A percentile compares a stretch with the other conserved stretches of the same genome.
These are phyloP conservation scores for Penicillium capsulatum DNA, from an alignment of 2,329 filamentous ascomycete genomes.

Conservation along the genomic window DNA sequence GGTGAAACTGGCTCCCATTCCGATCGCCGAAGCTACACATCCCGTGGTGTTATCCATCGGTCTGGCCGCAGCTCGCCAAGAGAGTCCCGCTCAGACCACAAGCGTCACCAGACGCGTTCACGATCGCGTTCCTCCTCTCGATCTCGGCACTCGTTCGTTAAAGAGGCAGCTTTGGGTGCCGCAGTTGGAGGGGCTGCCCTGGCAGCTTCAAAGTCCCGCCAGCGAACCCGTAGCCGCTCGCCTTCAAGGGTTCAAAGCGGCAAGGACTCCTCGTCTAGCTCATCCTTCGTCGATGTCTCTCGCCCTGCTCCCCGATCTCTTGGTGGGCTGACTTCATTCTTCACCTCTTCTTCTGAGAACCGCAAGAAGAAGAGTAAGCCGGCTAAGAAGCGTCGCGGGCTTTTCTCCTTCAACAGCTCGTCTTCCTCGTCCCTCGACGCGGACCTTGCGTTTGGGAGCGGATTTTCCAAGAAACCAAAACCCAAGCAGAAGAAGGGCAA, in stretches of 20 bases:
- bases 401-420: constrained; percentile 59
- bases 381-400: constrained; percentile 45
- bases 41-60: constrained; percentile 37
- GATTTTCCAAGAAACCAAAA: constrained; percentile 44
- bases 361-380: constrained; percentile 42
- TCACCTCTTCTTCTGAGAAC: constrained; percentile 57
- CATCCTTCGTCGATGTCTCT: constrained; percentile 65
- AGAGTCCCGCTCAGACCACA: constrained; percentile 33
- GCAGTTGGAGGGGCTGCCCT: constrained; percentile 30
- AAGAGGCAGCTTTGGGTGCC: constrained; percentile 38
- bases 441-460: constrained; percentile 64
- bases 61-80: constrained; percentile 31
- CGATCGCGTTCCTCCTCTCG: constrained; percentile 41
- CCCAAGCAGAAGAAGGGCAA: constrained; percentile 28
- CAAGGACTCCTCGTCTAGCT: constrained; percentile 51
- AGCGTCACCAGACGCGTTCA: constrained; percentile 37
- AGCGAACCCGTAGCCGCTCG: constrained; percentile 34
- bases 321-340: constrained; percentile 60
- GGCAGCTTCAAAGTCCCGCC: constrained; percentile 24
- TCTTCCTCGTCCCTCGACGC: constrained; percentile 65
- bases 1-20: constrained; percentile 26
- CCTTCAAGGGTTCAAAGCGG: constrained; percentile 28
- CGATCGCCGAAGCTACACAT: constrained; percentile 42
- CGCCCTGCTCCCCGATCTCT: constrained; percentile 48
- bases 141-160: constrained; percentile 27